A percentile compares a stretch with the other conserved stretches of the same genome.
Evolutionary conservation across 306 rosid species (phyloP).

Genomic region (Corylus americana): DNA sequence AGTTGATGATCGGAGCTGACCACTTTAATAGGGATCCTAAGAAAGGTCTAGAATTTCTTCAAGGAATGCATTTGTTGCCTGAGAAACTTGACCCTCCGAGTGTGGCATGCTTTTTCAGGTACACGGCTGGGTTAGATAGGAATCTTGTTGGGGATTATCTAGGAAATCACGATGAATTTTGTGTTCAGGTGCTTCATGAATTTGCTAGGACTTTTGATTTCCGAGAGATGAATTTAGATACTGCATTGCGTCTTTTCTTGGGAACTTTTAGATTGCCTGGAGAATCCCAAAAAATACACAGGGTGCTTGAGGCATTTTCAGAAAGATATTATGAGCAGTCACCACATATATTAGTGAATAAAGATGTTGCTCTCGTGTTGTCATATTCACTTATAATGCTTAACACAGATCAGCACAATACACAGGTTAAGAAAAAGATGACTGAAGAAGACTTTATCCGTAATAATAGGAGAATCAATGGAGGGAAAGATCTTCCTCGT

Average conservation of each 20-base stretch:
- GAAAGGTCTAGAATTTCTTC: constrained; percentile 97
- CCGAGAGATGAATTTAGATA: constrained; percentile 94
- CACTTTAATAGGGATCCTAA: constrained; percentile 98
- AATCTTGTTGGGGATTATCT: constrained; percentile 94
- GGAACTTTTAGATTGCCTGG: constrained; percentile 96
- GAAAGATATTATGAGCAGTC: constrained; percentile 98
- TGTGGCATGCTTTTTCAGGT: constrained; percentile 95
- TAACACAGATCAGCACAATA: constrained; percentile 94
- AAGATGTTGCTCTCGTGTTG: constrained; percentile 92
- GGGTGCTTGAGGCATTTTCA: constrained; percentile 98
- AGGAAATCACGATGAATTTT: constrained; percentile 93
- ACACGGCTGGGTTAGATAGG: constrained; percentile 95
- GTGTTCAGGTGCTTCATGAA: constrained; percentile 97
- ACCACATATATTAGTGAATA: constrained; percentile 75
- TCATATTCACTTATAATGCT: constrained; percentile 93
- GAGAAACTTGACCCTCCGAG: constrained; percentile 96
- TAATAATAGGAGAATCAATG: constrained; percentile 88
- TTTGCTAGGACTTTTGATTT: constrained; percentile 98
- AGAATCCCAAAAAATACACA: constrained; percentile 96
- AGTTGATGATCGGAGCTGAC: constrained; percentile 98
- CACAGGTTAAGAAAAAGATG: constrained; percentile 97
- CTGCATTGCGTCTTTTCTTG: constrained; percentile 87
- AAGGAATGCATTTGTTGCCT: constrained; percentile 95
- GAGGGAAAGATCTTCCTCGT: constrained; percentile 91
- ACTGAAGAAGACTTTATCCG: constrained; percentile 93